A percentile compares a stretch with the other conserved stretches of the same genome.
phyloP scores from a whole-genome alignment of 371 early-diverging fungal genomes.

The Mortierella sp. region DNA sequence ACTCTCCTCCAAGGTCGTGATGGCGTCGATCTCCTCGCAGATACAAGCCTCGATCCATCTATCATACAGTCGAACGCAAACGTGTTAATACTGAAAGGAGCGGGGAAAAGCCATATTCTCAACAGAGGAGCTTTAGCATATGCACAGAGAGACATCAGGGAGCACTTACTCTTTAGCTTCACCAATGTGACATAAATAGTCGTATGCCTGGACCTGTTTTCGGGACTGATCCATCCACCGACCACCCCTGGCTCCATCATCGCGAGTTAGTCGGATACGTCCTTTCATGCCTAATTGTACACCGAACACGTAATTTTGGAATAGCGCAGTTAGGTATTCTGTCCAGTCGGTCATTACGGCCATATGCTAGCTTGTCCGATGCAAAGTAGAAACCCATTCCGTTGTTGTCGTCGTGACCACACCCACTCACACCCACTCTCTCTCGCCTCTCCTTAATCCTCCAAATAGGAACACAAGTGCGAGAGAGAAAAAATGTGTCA shows the following conservation, averaged over 20 bases:
- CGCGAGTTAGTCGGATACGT: conserved; percentile 74
- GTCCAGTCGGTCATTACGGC: neutral
- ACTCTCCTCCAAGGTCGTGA: conserved; percentile 89
- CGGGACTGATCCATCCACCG: conserved; percentile 98
- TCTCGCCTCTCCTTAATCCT: neutral
- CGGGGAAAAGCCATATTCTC: neutral
- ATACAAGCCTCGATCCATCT: conserved; percentile 98
- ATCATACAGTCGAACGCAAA: neutral
- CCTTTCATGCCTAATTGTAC: conserved; percentile 62
- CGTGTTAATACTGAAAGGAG: neutral
- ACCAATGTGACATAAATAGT: conserved; percentile 99
- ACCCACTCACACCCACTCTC: neutral
- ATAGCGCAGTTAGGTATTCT: neutral
- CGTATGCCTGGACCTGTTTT: conserved; percentile 94
- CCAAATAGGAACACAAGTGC: neutral
- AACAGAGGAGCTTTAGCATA: neutral
- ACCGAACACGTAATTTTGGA: neutral
- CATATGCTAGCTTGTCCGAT: neutral
- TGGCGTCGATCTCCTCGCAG: conserved; percentile 83
- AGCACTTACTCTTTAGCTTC: conserved; percentile 97
- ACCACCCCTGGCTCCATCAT: conserved; percentile 66
- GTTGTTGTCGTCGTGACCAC: conserved; percentile 9
- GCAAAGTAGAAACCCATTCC: conserved; percentile 3
- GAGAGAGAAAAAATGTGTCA: neutral
- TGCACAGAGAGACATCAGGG: neutral